A percentile compares a stretch with the other conserved stretches of the same genome.
These are phyloP conservation scores for Patellifolia procumbens DNA, from an alignment of 179 eudicot species.

Conservation along the genomic window DNA sequence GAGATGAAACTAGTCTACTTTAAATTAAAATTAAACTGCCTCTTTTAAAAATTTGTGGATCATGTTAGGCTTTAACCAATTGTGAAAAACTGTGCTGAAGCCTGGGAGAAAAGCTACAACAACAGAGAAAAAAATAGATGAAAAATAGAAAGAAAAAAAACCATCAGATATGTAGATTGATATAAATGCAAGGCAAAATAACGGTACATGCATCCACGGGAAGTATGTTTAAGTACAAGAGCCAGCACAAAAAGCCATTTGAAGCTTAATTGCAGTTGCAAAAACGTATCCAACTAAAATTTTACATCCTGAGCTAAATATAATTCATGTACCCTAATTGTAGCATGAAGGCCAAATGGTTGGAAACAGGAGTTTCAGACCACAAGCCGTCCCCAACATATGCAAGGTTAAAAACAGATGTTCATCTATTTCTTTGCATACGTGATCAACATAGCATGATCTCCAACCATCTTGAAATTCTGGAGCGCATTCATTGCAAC, in stretches of 20 bases:
- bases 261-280: conserved; percentile 13
- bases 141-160: no score
- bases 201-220: not conserved
- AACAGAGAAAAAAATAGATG: not conserved
- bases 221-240: not conserved
- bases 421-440: conserved; percentile 80
- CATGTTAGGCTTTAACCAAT: no score
- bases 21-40: no score
- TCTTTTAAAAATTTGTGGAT: no score
- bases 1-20: no score
- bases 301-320: conserved; percentile 24
- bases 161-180: not conserved
- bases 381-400: conserved; percentile 3
- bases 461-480: conserved; percentile 67
- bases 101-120: not conserved
- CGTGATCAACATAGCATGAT: conserved; percentile 74
- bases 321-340: conserved; percentile 9
- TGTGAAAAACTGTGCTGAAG: no score
- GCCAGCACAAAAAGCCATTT: conserved; percentile 1
- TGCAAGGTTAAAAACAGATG: not conserved
- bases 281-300: conserved; percentile 1
- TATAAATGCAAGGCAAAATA: not conserved
- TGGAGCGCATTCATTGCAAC: conserved; percentile 84
- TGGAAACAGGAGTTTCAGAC: conserved; percentile 9
- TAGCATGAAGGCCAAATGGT: not conserved